phyloP scores from a whole-genome alignment of 257 asterid species.

The Solanum medicagineum region DNA sequence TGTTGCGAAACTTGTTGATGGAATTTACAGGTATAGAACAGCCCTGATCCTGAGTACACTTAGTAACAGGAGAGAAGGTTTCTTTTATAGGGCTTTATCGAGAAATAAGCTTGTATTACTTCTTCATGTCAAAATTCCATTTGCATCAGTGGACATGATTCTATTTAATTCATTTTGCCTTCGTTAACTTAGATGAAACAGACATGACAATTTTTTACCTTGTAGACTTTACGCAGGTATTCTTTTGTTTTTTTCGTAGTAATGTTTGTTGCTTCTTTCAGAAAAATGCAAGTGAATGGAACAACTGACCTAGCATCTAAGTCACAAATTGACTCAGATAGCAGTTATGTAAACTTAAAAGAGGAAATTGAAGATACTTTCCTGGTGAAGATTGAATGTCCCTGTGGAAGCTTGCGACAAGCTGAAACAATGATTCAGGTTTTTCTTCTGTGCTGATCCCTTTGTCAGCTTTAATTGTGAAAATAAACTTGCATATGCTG shows the following conservation, averaged over 20 bases:
- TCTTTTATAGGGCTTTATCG: neutral
- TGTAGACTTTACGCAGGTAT: neutral
- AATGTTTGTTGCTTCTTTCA: conserved; percentile 15
- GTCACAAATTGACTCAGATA: conserved; percentile 58
- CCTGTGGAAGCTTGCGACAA: conserved; percentile 58
- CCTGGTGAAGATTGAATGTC: conserved; percentile 65
- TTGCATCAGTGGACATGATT: neutral
- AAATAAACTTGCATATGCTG: neutral
- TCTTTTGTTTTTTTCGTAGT: neutral
- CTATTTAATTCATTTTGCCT: neutral
- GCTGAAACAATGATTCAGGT: conserved; percentile 83
- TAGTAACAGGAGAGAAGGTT: neutral
- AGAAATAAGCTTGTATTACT: neutral
- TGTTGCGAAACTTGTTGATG: conserved; percentile 1
- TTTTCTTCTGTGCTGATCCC: neutral
- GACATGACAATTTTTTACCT: neutral
- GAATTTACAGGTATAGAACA: conserved; percentile 1
- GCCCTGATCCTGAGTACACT: neutral
- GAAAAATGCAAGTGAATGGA: conserved; percentile 69
- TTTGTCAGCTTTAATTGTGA: neutral
- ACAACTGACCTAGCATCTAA: conserved; percentile 11
- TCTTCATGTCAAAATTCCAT: neutral
- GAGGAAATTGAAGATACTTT: conserved; percentile 58
- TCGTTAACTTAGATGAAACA: neutral
- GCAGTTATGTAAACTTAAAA: conserved; percentile 30